A percentile compares a stretch with the other conserved stretches of the same genome.
These are phyloP conservation scores for Kodamaea kaohsiungensis DNA, from an alignment of 805 yeast species.

Conservation along the genomic window DNA sequence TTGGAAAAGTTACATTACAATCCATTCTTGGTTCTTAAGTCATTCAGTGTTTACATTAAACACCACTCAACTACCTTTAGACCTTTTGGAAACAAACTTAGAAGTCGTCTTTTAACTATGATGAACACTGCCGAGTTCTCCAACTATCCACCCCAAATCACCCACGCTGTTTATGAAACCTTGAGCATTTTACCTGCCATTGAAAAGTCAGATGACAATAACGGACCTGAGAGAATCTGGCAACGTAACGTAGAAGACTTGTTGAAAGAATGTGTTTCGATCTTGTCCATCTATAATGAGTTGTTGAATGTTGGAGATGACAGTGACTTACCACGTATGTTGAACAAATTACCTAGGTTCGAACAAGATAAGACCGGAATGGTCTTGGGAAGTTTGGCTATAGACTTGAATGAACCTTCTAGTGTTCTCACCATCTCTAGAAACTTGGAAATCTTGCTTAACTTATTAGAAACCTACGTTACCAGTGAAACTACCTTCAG, in stretches of 20 bases:
- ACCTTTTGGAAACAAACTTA: conserved; percentile 70
- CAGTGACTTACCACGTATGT: conserved; percentile 42
- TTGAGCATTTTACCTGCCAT: conserved; percentile 58
- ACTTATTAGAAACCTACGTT: conserved; percentile 39
- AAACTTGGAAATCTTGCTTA: conserved; percentile 49
- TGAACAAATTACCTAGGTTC: conserved; percentile 34
- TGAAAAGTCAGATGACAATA: conserved; percentile 44
- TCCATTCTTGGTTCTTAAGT: conserved; percentile 35
- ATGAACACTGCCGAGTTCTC: conserved; percentile 34
- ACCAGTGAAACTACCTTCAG: conserved; percentile 55
- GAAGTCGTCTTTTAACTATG: conserved; percentile 42
- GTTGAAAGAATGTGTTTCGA: conserved; percentile 54
- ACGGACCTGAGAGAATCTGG: conserved; percentile 46
- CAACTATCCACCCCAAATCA: conserved; percentile 41
- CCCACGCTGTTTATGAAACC: conserved; percentile 45
- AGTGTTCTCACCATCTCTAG: conserved; percentile 53
- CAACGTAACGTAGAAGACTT: conserved; percentile 46
- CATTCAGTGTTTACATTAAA: conserved; percentile 42
- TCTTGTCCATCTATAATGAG: conserved; percentile 56
- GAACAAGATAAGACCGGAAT: conserved; percentile 11
- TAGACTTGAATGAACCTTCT: conserved; percentile 60
- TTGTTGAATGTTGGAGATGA: conserved; percentile 60
- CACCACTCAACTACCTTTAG: conserved; percentile 78
- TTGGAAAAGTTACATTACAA: conserved; percentile 39
- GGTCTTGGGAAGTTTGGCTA: conserved; percentile 31